Evolutionary conservation across 2,329 filamentous ascomycete genomes (phyloP).

Genomic region (Paecilomyces dactylethromorphus): DNA sequence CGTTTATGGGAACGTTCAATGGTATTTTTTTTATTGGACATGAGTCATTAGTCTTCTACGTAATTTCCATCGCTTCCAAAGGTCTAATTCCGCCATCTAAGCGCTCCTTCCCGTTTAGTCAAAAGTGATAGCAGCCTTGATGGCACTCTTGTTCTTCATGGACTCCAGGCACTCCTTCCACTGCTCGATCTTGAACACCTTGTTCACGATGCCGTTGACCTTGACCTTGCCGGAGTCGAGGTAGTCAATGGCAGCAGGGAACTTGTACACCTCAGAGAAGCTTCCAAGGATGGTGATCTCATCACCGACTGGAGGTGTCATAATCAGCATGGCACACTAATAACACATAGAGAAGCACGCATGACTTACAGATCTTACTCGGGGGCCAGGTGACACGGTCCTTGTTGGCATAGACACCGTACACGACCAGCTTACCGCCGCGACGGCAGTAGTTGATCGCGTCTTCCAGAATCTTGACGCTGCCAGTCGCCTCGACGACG

Average conservation of each 20-base stretch:
- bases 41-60: not conserved
- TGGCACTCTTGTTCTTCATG: slow-evolving; percentile 65
- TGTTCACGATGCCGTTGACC: slow-evolving; percentile 64
- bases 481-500: slow-evolving; percentile 65
- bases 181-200: slow-evolving; percentile 66
- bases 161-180: slow-evolving; percentile 64
- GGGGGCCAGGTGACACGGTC: slow-evolving; percentile 62
- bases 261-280: slow-evolving; percentile 69
- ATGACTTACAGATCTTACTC: slow-evolving; percentile 60
- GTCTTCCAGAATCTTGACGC: slow-evolving; percentile 61
- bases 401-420: slow-evolving; percentile 60
- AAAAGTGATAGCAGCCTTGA: slow-evolving; percentile 68
- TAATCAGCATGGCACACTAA: slow-evolving; percentile 6
- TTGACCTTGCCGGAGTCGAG: slow-evolving; percentile 38
- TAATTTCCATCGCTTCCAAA: not conserved
- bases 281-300: slow-evolving; percentile 69
- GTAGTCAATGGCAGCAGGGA: slow-evolving; percentile 54
- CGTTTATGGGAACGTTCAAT: not conserved
- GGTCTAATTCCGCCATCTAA: not conserved
- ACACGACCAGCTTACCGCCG: slow-evolving; percentile 65
- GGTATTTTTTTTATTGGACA: not conserved
- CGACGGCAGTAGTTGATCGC: slow-evolving; percentile 65
- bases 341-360: not conserved
- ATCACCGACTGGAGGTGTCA: slow-evolving; percentile 35
- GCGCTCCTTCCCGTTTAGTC: slow-evolving; percentile 38